A percentile compares a stretch with the other conserved stretches of the same genome.
These are phyloP conservation scores for Candida loeiensis DNA, from an alignment of 805 yeast species.

Conservation along the genomic window DNA sequence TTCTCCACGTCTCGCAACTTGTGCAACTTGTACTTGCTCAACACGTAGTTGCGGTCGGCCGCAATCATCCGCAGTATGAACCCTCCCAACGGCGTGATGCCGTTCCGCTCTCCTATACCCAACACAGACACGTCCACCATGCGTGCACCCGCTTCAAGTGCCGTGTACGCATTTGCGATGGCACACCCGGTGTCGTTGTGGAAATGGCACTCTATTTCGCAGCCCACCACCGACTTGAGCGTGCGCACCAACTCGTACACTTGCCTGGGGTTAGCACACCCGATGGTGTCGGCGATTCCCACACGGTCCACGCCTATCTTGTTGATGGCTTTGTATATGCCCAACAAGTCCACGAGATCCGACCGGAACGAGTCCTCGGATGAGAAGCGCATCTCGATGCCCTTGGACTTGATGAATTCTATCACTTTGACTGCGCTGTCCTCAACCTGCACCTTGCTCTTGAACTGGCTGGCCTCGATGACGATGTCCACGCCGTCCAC, in stretches of 20 bases:
- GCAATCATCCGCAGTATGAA: slow-evolving; percentile 63
- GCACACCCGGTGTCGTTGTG: slow-evolving; percentile 66
- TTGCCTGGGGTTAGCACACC: slow-evolving; percentile 63
- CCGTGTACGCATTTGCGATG: slow-evolving; percentile 60
- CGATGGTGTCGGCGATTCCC: slow-evolving; percentile 63
- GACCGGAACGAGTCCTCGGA: slow-evolving; percentile 61
- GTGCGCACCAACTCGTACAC: slow-evolving; percentile 59
- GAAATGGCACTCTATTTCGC: slow-evolving; percentile 61
- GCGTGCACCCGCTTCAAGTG: slow-evolving; percentile 61
- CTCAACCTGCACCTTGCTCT: slow-evolving; percentile 58
- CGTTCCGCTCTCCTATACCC: slow-evolving; percentile 64
- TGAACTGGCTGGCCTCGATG: slow-evolving; percentile 58
- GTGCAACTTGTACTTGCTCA: slow-evolving; percentile 53
- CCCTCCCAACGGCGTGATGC: slow-evolving; percentile 60
- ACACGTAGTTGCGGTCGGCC: slow-evolving; percentile 56
- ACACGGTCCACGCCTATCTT: slow-evolving; percentile 61
- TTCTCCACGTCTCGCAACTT: slow-evolving; percentile 57
- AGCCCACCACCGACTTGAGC: slow-evolving; percentile 51
- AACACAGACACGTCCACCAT: slow-evolving; percentile 55
- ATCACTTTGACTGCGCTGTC: slow-evolving; percentile 56
- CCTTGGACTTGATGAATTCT: slow-evolving; percentile 58
- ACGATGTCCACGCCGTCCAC: slow-evolving; percentile 62
- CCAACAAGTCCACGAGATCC: slow-evolving; percentile 56
- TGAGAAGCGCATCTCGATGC: slow-evolving; percentile 55
- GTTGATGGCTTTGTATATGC: slow-evolving; percentile 58